A percentile compares a stretch with the other conserved stretches of the same genome.
Evolutionary conservation across 257 asterid species (phyloP).

Genomic region (Thymus quinquecostatus): DNA sequence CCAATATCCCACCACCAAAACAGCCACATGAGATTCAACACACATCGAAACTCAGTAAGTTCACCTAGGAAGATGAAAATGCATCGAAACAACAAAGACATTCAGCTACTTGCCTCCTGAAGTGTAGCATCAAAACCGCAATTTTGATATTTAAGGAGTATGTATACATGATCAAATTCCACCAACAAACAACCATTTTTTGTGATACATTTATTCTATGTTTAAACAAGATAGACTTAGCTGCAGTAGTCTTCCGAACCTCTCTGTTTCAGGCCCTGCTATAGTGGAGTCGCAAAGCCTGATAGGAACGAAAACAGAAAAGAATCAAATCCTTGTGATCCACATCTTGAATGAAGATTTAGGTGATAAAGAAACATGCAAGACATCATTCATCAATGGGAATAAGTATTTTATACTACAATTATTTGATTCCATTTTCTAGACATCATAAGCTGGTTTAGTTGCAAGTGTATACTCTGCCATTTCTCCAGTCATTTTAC

Average conservation of each 20-base stretch:
- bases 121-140: not conserved
- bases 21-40: not conserved
- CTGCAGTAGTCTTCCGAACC: slow-evolving; percentile 16
- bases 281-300: slow-evolving; percentile 61
- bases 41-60: not conserved
- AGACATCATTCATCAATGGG: not conserved
- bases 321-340: not conserved
- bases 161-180: slow-evolving; percentile 16
- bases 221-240: slow-evolving; percentile 22
- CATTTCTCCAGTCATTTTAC: slow-evolving; percentile 4
- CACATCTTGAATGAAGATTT: not conserved
- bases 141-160: slow-evolving; percentile 12
- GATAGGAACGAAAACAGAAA: slow-evolving; percentile 20
- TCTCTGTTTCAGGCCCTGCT: slow-evolving; percentile 38
- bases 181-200: slow-evolving; percentile 24
- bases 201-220: slow-evolving; percentile 38
- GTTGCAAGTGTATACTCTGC: not conserved
- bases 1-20: slow-evolving; percentile 3
- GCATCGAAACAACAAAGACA: slow-evolving; percentile 4
- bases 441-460: not conserved
- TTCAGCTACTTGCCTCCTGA: not conserved
- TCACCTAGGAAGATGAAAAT: slow-evolving; percentile 2
- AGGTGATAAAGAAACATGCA: not conserved
- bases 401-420: not conserved
- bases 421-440: not conserved